Percentiles rank a stretch among this genome's conserved stretches.
phyloP scores from a whole-genome alignment of 2,329 filamentous ascomycete species.

The Diaporthe citri region DNA sequence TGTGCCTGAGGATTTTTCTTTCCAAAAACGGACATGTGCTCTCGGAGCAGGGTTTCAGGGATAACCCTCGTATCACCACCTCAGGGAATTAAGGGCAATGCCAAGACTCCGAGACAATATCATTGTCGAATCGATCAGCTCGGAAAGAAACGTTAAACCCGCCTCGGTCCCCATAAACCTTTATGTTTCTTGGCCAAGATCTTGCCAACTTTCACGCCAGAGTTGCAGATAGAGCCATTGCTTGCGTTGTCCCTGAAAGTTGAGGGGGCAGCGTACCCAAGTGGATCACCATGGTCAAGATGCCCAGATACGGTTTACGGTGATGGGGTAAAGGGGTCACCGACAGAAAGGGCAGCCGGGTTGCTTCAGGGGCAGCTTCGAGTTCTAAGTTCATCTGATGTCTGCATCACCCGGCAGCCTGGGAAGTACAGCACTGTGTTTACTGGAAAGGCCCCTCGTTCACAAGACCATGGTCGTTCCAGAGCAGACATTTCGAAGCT shows the following conservation, averaged over 20 bases:
- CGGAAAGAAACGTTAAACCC: constrained; percentile 3
- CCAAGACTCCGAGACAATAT: constrained; percentile 8
- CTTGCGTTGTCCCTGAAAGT: constrained; percentile 1
- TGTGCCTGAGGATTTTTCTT: constrained; percentile 1
- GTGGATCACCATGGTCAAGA: constrained; percentile 5
- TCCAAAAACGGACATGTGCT: neutral
- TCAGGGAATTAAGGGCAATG: constrained; percentile 20
- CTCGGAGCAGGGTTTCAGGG: constrained; percentile 13
- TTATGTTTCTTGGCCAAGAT: constrained; percentile 2
- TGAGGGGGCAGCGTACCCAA: neutral
- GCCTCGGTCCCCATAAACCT: neutral
- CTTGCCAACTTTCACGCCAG: neutral
- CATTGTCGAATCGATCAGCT: constrained; percentile 17
- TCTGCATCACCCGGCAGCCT: neutral
- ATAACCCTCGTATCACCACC: constrained; percentile 12
- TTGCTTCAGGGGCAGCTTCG: neutral
- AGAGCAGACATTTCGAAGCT: neutral
- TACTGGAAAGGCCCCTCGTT: neutral
- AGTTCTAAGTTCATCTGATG: constrained; percentile 23
- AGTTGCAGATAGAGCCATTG: constrained; percentile 12
- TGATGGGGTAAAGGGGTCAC: constrained; percentile 6
- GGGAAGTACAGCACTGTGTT: neutral
- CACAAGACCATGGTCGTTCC: neutral
- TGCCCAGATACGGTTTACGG: constrained; percentile 8
- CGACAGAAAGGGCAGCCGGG: neutral